A percentile compares a stretch with the other conserved stretches of the same genome.
phyloP scores from a whole-genome alignment of 108 stramenopile genomes.

The Aureococcus anophagefferens region DNA sequence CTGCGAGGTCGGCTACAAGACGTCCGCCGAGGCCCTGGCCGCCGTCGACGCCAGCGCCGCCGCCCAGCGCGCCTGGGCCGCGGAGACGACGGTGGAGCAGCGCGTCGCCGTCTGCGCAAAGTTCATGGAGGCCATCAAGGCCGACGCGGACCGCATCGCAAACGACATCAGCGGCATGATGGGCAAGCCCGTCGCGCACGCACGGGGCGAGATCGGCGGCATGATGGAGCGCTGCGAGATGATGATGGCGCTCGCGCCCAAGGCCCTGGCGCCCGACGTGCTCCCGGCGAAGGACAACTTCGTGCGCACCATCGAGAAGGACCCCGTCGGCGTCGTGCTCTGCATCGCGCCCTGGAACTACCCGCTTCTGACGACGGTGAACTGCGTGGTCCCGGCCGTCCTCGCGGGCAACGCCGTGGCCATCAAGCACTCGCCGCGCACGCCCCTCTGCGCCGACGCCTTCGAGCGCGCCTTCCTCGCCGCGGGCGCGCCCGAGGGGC shows the following conservation, averaged over 20 bases:
- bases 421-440: constrained; percentile 13
- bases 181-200: constrained; percentile 9
- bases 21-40: not conserved
- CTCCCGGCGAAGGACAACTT: not conserved
- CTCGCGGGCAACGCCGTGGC: constrained; percentile 12
- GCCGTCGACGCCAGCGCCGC: not conserved
- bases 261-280: not conserved
- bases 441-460: constrained; percentile 7
- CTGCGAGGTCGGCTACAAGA: constrained; percentile 4
- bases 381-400: constrained; percentile 12
- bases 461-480: too few relatives aligned
- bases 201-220: constrained; percentile 1
- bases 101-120: too few relatives aligned
- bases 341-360: constrained; percentile 15
- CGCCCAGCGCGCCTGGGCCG: constrained; percentile 5
- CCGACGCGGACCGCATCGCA: not conserved
- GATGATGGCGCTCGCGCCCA: constrained; percentile 6
- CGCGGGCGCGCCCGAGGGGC: constrained; percentile 6
- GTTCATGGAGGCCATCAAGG: not conserved
- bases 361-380: constrained; percentile 14
- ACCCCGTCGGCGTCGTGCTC: constrained; percentile 17
- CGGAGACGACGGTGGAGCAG: not conserved
- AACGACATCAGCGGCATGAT: constrained; percentile 11
- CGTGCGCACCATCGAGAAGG: constrained; percentile 4
- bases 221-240: not conserved